Percentiles rank a stretch among this genome's conserved stretches.
phyloP scores from a whole-genome alignment of 257 asterid genomes.

The Lantana camara region DNA sequence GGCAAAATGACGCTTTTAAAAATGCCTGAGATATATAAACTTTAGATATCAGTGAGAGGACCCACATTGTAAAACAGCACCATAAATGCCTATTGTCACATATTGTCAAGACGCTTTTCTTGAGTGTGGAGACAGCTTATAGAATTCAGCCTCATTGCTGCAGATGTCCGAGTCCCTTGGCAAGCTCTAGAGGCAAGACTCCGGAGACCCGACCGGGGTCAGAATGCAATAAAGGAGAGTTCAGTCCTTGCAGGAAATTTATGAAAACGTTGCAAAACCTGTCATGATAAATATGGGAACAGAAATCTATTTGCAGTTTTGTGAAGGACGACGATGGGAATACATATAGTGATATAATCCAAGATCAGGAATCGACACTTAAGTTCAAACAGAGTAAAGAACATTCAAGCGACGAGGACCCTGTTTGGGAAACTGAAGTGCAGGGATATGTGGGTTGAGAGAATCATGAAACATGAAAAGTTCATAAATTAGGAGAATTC shows the following conservation, averaged over 20 bases:
- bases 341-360: neutral
- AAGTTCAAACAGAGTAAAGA: slow-evolving; percentile 2
- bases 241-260: neutral
- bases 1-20: no score
- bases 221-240: slow-evolving; percentile 19
- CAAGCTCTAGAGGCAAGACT: neutral
- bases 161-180: neutral
- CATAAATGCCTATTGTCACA: no score
- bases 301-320: slow-evolving; percentile 15
- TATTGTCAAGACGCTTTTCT: no score
- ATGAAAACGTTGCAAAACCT: slow-evolving; percentile 10
- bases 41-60: neutral
- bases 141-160: neutral
- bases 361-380: neutral
- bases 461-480: neutral
- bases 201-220: neutral
- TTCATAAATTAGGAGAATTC: neutral
- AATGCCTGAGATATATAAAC: no score
- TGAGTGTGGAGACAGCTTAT: neutral
- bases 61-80: no score
- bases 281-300: slow-evolving; percentile 16
- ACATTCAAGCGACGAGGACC: neutral
- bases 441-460: neutral
- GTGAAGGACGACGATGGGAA: slow-evolving; percentile 22
- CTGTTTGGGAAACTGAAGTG: neutral